Conservation (phyloP, 1,139 yeast genomes). For the Suhomyces guaymorum region DNA sequence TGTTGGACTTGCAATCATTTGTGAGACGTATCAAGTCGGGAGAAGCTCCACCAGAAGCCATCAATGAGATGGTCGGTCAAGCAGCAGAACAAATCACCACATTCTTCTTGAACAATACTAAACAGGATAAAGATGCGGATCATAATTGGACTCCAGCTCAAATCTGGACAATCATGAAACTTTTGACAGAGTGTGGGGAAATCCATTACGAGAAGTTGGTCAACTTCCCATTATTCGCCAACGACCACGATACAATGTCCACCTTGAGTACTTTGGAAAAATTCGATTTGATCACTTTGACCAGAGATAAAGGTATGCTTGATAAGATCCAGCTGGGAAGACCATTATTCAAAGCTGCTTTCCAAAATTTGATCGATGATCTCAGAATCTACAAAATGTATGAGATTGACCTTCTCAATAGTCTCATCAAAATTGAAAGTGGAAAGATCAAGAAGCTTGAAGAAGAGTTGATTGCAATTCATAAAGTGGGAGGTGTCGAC, state of each 20-base stretch:
- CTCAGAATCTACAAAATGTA: constrained; percentile 56
- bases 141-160: constrained; percentile 73
- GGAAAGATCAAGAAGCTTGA: constrained; percentile 65
- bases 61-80: constrained; percentile 76
- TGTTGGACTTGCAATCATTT: constrained; percentile 90
- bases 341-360: constrained; percentile 84
- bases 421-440: constrained; percentile 60
- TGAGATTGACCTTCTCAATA: constrained; percentile 61
- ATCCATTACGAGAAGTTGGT: constrained; percentile 55
- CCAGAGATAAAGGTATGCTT: constrained; percentile 74
- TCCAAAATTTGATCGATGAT: constrained; percentile 62
- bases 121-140: constrained; percentile 20
- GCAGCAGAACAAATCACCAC: constrained; percentile 88
- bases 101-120: constrained; percentile 59
- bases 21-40: constrained; percentile 87
- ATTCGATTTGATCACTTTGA: constrained; percentile 68
- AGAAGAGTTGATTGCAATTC: constrained; percentile 64
- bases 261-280: constrained; percentile 74
- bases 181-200: constrained; percentile 50
- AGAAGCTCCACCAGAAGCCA: constrained; percentile 74
- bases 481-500: constrained; percentile 52
- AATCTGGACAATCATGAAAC: constrained; percentile 81
- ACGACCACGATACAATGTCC: constrained; percentile 47
- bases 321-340: constrained; percentile 71
- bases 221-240: constrained; percentile 64